Conservation (phyloP, 2,329 filamentous ascomycete genomes). For the Fusarium scirpi region DNA sequence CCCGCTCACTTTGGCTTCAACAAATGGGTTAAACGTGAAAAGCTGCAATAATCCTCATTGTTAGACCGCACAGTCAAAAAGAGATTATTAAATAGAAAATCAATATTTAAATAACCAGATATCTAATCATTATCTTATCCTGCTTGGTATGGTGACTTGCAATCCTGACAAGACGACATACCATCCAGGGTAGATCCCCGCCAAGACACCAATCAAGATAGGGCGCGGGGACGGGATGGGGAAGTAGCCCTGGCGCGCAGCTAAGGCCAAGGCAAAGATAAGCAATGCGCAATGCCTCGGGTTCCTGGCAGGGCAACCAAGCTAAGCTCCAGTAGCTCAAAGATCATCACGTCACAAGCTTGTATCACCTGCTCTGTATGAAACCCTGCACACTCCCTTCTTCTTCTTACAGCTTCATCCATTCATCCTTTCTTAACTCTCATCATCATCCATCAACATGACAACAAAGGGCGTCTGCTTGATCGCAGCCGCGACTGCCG, state of each 20-base stretch:
- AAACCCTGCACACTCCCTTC: conserved; percentile 7
- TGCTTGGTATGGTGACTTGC: neutral
- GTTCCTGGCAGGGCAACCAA: conserved; percentile 40
- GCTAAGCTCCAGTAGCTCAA: conserved; percentile 28
- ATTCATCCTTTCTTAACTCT: neutral
- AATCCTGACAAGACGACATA: neutral
- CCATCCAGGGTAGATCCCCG: conserved; percentile 11
- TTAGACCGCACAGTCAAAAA: neutral
- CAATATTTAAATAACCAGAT: neutral
- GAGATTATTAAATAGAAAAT: neutral
- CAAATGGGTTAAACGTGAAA: neutral
- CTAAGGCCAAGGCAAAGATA: conserved; percentile 25
- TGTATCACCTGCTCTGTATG: conserved; percentile 32
- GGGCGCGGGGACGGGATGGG: conserved; percentile 4
- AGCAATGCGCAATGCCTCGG: conserved; percentile 41
- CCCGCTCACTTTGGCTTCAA: neutral
- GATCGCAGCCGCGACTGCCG: conserved; percentile 47
- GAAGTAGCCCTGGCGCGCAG: neutral
- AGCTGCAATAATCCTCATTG: neutral
- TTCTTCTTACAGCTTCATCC: neutral
- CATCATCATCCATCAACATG: conserved; percentile 23
- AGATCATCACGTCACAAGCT: conserved; percentile 38
- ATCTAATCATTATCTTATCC: neutral
- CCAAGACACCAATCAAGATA: conserved; percentile 24
- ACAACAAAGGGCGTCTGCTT: conserved; percentile 43